Evolutionary conservation across 352 stramenopile genomes (phyloP), one percentile per base, ranked within the genome.

Genomic region (Phytophthora podocarpi): DNA sequence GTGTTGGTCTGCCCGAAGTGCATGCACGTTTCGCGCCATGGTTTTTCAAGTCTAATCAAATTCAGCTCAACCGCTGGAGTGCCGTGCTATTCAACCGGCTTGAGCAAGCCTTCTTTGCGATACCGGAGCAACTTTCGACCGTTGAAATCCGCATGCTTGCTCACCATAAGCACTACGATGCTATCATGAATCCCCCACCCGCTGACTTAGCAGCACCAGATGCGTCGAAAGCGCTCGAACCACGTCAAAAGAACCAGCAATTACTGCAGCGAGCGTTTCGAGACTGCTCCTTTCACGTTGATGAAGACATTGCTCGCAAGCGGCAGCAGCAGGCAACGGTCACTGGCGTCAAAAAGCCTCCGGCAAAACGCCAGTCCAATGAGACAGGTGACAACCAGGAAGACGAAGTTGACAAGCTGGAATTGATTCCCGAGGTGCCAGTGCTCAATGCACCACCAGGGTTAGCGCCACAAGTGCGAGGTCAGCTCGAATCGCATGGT

Each of bases 11-110:
- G 5, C 82, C 80, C 3, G 78, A 89, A 53, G 65, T 90, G 10
- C 82, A 92, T 74, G 80, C 82, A 35, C 82, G 78, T 15, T 92
- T 87, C 39, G 82, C 80, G 24, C 82, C 82, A 27, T 92, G 80
- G 82, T 92, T 92, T 50, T 68, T 90, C 57, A 90, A 92, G 65
- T 88, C 82, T 10, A 74, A 89, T 35, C 76, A 89, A 52, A 76
- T 92, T 59, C 57, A 75, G 39, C 67, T 92, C n/a, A 86, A 76
- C 26, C 80, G 82, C 12, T 89, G 80, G 75, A 90, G 80, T 48
- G 64, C 80, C 21, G 65, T 86, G 59, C 70, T 92, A 8, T 92
- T 92, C 51, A 72, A 74, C 16, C 64, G 78, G 2, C 74, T 92
- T 20, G 82, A 92, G 49, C 70, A 78, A 9, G 79, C 82, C 10